Base-by-base conservation (phyloP, 2,329 filamentous ascomycete species). In the Scedosporium apiospermum region DNA sequence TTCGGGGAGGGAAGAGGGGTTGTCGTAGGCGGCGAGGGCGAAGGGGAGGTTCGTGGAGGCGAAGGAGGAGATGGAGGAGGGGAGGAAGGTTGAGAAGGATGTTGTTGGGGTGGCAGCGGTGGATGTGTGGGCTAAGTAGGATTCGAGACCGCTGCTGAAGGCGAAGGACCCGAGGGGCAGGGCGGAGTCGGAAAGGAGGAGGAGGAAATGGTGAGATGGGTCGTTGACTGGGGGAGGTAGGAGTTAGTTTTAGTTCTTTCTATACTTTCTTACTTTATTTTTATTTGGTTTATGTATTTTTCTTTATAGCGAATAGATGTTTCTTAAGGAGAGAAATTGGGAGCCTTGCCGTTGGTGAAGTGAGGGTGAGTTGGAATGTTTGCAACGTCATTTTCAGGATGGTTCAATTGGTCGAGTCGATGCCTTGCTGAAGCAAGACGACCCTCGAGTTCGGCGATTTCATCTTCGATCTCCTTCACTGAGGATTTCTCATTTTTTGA, bases 81-180 rank as follows among this genome's bases (percentile, higher is more conserved):
- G 80, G 16, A 95, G 81, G 75, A 95, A 95, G 57, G 77, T 74
- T 9, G 53, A 10, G 55, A 62, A 62, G 46, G 60, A 21, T 16
- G 7, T 27, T 1, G 49, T 16, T 23, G 38, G 58, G 21, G 34
- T 6, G 23, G 60, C 30, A 53, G 83, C 71, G 73, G 91, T 89
- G 18, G 72, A 65, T 67, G 79, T 79, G 77, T 95, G 90, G 3
- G 88, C 87, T 18, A 93, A 84, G 73, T 88, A 93, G 49, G 90
- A 93, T 76, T 95, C 90, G 16, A 95, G 82, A 3, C 90, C 90
- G 67, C 85, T 89, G 77, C 87, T 90, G 77, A 93, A 95, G 69
- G 90, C 90, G 75, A 95, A 95, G n/a, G 90, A 91, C 63, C 90
- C 90, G 0, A 95, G 80, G 0, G 90, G 90, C 2, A 95, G 83